Evolutionary conservation across 176 grass and related monocot genomes (phyloP).

Genomic region (Oropetium thomaeum): DNA sequence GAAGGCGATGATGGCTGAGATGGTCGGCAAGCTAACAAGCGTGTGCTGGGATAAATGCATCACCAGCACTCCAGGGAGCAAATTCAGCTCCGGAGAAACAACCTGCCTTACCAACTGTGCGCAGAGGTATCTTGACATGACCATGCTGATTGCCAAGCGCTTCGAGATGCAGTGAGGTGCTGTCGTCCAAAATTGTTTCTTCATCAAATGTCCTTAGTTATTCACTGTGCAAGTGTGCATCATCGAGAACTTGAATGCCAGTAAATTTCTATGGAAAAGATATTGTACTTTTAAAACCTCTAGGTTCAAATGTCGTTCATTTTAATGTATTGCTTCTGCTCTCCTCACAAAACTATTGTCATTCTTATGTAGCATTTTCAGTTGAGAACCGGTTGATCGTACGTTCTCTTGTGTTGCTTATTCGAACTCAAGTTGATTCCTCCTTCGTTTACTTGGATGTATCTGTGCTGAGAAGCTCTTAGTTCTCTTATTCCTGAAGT

Average conservation of each 20-base stretch:
- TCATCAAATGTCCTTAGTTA: not conserved
- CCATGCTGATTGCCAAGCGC: constrained; percentile 58
- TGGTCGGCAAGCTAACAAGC: constrained; percentile 72
- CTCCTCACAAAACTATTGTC: not conserved
- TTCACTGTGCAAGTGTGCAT: not conserved
- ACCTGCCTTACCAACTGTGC: constrained; percentile 74
- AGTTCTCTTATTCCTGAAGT: not conserved
- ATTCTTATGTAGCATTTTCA: not conserved
- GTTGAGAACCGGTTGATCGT: not conserved
- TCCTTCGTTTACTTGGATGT: not conserved
- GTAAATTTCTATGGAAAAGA: not conserved
- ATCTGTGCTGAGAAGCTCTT: not conserved
- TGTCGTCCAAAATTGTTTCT: not conserved
- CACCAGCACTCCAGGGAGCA: constrained; percentile 69
- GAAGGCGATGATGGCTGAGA: constrained; percentile 66
- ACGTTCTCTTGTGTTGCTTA: not conserved
- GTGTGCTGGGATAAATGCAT: constrained; percentile 95
- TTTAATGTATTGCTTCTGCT: not conserved
- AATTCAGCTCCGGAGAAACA: constrained; percentile 77
- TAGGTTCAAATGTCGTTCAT: not conserved
- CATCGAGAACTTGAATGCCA: not conserved
- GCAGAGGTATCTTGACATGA: constrained; percentile 73
- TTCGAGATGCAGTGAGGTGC: constrained; percentile 55
- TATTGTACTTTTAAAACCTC: not conserved
- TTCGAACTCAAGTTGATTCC: not conserved